phyloP scores from a whole-genome alignment of 805 yeast species.

The Lipomyces sp. region DNA sequence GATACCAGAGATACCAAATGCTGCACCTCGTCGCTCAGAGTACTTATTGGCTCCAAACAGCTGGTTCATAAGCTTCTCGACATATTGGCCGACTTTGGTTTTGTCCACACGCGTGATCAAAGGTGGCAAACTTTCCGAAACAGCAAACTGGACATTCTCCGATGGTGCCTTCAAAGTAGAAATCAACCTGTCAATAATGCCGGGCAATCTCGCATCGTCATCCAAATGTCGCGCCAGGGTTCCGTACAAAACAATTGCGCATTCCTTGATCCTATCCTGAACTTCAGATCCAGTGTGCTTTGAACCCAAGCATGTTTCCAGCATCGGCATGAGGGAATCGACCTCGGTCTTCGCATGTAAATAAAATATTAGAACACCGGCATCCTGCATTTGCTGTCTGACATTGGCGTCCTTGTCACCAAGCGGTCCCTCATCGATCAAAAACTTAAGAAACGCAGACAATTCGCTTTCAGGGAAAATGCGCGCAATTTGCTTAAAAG shows the following conservation, averaged over 20 bases:
- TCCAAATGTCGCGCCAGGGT: conserved; percentile 84
- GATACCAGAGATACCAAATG: conserved; percentile 93
- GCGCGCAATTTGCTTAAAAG: conserved; percentile 63
- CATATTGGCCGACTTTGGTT: conserved; percentile 52
- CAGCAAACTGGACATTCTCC: conserved; percentile 86
- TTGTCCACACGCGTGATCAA: conserved; percentile 61
- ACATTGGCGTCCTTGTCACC: conserved; percentile 77
- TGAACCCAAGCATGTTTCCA: conserved; percentile 62
- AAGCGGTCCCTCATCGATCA: conserved; percentile 61
- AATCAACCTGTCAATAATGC: conserved; percentile 70
- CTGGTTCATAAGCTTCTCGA: conserved; percentile 63
- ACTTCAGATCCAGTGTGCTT: conserved; percentile 43
- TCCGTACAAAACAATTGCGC: conserved; percentile 86
- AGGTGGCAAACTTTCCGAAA: conserved; percentile 84
- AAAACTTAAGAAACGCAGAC: conserved; percentile 61
- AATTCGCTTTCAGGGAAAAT: conserved; percentile 49
- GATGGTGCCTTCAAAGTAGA: conserved; percentile 83
- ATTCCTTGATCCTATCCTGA: conserved; percentile 72
- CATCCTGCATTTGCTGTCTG: conserved; percentile 81
- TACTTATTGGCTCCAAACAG: conserved; percentile 58
- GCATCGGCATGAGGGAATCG: conserved; percentile 79
- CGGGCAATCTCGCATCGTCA: conserved; percentile 65
- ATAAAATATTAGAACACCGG: conserved; percentile 78
- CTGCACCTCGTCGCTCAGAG: conserved; percentile 83
- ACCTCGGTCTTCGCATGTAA: conserved; percentile 67